A percentile compares a stretch with the other conserved stretches of the same genome.
Conservation (phyloP, 1,139 yeast species). For the Geotrichum siamense region DNA sequence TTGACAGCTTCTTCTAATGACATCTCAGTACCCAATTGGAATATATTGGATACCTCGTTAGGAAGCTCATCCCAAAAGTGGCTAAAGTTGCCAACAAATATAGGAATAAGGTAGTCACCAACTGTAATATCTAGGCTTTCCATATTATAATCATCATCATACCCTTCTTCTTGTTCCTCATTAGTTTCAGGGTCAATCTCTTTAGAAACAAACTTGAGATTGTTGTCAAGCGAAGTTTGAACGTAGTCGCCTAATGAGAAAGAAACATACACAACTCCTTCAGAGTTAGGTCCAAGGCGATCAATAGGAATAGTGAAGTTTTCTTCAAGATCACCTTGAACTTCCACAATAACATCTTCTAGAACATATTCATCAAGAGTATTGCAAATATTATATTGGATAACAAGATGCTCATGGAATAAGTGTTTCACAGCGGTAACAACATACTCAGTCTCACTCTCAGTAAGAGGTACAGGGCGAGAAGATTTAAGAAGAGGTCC, state of each 20-base stretch:
- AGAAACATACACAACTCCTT: constrained; percentile 74
- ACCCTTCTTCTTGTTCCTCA: constrained; percentile 74
- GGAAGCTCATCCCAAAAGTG: constrained; percentile 67
- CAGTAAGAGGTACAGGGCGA: constrained; percentile 65
- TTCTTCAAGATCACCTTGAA: constrained; percentile 46
- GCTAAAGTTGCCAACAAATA: constrained; percentile 72
- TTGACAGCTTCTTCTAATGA: constrained; percentile 44
- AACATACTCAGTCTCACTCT: constrained; percentile 87
- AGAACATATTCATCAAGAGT: constrained; percentile 72
- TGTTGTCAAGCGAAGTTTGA: constrained; percentile 56
- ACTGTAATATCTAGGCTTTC: constrained; percentile 70
- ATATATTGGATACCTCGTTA: constrained; percentile 53
- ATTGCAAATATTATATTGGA: constrained; percentile 80
- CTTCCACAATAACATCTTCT: constrained; percentile 66
- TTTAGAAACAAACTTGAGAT: constrained; percentile 66
- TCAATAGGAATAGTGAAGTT: constrained; percentile 71
- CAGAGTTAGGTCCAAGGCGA: constrained; percentile 60
- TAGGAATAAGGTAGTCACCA: constrained; percentile 77
- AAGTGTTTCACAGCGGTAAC: constrained; percentile 80
- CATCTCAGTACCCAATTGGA: constrained; percentile 43
- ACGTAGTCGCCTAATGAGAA: constrained; percentile 50
- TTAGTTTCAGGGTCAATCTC: constrained; percentile 75
- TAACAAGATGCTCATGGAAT: constrained; percentile 66
- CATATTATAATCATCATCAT: constrained; percentile 87
- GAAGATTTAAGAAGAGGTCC: constrained; percentile 77